A percentile compares a stretch with the other conserved stretches of the same genome.
These are phyloP conservation scores for Talaromyces liani DNA, from an alignment of 495 filamentous ascomycete species.

Conservation along the genomic window DNA sequence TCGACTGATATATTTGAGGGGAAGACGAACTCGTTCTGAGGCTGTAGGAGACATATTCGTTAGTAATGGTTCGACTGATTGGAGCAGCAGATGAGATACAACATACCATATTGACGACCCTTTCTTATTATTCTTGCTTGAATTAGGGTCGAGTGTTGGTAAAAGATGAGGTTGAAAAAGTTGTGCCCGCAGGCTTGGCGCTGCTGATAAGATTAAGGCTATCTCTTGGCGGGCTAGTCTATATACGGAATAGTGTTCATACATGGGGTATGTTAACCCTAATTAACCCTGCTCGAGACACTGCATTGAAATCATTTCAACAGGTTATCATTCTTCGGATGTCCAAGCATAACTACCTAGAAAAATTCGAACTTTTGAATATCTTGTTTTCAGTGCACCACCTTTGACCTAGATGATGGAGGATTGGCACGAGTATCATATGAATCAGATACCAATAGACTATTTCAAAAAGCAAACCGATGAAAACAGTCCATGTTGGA, in stretches of 20 bases:
- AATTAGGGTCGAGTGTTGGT: not conserved
- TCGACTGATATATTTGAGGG: not conserved
- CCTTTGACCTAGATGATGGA: too few relatives aligned
- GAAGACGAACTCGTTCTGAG: constrained; percentile 68
- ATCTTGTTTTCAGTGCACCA: too few relatives aligned
- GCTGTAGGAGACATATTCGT: constrained; percentile 34
- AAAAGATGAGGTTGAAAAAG: not conserved
- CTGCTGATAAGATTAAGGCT: not conserved
- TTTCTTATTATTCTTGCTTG: not conserved
- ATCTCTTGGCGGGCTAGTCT: not conserved
- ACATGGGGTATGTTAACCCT: not conserved
- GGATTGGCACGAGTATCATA: too few relatives aligned
- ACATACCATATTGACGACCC: not conserved
- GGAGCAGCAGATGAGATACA: not conserved
- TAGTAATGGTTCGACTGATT: not conserved
- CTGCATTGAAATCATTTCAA: too few relatives aligned
- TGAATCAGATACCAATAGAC: too few relatives aligned
- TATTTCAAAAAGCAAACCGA: too few relatives aligned
- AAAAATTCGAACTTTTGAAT: too few relatives aligned
- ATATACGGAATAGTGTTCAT: not conserved
- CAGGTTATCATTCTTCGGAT: too few relatives aligned
- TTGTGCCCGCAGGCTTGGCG: constrained; percentile 6
- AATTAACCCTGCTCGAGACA: not conserved
- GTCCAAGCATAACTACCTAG: too few relatives aligned
- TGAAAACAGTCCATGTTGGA: too few relatives aligned